These are phyloP conservation scores for Xerocomellus chrysenteron DNA, from an alignment of 768 basidiomycete genomes.

Conservation along the genomic window DNA sequence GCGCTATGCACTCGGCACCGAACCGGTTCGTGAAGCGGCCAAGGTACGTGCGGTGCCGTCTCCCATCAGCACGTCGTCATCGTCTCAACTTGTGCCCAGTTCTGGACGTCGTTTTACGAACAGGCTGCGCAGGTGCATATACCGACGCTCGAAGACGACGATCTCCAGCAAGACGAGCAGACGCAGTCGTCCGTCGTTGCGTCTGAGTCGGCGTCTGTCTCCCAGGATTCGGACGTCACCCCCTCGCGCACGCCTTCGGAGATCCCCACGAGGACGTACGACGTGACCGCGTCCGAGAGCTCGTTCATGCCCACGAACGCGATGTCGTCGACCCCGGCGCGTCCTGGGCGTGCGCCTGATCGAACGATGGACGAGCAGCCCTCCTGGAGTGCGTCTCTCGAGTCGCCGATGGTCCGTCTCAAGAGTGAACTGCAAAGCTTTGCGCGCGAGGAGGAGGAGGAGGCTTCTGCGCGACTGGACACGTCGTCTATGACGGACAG, in stretches of 20 bases:
- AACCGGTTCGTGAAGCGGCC: slow-evolving; percentile 87
- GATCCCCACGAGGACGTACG: slow-evolving; percentile 22
- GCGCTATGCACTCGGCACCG: slow-evolving; percentile 81
- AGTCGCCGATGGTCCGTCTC: slow-evolving; percentile 69
- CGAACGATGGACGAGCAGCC: slow-evolving; percentile 48
- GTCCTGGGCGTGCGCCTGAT: slow-evolving; percentile 31
- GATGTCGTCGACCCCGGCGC: slow-evolving; percentile 77
- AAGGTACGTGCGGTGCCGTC: slow-evolving; percentile 53
- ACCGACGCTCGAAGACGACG: slow-evolving; percentile 68
- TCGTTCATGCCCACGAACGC: slow-evolving; percentile 77
- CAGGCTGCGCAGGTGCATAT: slow-evolving; percentile 87
- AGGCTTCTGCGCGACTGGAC: slow-evolving; percentile 29
- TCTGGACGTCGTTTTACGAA: slow-evolving; percentile 97
- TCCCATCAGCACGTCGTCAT: background rate
- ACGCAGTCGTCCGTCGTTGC: slow-evolving; percentile 33
- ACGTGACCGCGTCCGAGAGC: slow-evolving; percentile 54
- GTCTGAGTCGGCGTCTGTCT: slow-evolving; percentile 14
- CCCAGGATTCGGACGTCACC: slow-evolving; percentile 8
- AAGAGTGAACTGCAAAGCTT: slow-evolving; percentile 62
- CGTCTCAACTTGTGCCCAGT: slow-evolving; percentile 45
- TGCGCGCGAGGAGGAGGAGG: slow-evolving; percentile 34
- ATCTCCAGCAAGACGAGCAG: slow-evolving; percentile 51
- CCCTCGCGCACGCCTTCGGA: slow-evolving; percentile 13
- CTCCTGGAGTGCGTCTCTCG: slow-evolving; percentile 73
- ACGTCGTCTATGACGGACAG: slow-evolving; percentile 23